These are phyloP conservation scores for Poa pratensis DNA, from an alignment of 176 grass and related monocot species.

Conservation along the genomic window DNA sequence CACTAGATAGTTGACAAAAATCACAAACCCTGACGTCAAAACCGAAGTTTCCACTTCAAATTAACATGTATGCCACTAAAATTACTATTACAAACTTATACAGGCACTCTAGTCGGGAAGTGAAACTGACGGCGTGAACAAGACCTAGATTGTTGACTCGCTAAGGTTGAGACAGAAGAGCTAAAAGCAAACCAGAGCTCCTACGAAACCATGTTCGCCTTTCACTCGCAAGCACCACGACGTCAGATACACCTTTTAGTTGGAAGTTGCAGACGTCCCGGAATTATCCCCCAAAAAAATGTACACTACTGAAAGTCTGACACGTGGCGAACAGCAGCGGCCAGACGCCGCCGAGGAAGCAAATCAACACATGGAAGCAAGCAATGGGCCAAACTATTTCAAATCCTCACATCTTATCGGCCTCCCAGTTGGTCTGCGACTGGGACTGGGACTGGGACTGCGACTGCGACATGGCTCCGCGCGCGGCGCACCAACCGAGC, in stretches of 20 bases:
- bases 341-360: not conserved
- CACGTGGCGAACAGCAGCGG: not conserved
- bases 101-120: not conserved
- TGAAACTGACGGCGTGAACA: not conserved
- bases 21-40: not conserved
- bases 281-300: not conserved
- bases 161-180: not conserved
- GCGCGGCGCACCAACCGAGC: not conserved
- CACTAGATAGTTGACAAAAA: conserved; percentile 7
- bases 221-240: not conserved
- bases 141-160: conserved; percentile 8
- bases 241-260: conserved; percentile 6
- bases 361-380: conserved; percentile 12
- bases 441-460: conserved; percentile 20
- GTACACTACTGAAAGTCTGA: not conserved
- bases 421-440: conserved; percentile 52
- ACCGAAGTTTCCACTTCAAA: not conserved
- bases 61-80: not conserved
- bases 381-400: not conserved
- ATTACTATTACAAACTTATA: not conserved
- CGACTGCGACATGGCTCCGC: conserved; percentile 45
- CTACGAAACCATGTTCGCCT: conserved; percentile 6
- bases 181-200: not conserved
- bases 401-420: conserved; percentile 52
- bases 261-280: not conserved